Conservation (phyloP, 345 rosid species). For the Raphanus raphanistrum region DNA sequence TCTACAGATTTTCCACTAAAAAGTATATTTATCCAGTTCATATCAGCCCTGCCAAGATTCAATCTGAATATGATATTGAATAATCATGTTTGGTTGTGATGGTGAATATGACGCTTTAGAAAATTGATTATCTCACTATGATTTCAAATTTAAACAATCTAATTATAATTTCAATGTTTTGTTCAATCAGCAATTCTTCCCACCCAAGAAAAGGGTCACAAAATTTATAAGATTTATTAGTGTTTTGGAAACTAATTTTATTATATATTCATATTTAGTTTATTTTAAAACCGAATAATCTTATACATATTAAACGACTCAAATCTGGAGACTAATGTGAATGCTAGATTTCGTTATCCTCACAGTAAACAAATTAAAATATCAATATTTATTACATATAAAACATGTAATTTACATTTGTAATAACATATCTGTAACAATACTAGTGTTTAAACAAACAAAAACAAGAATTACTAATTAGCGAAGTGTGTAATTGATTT, state of each 20-base stretch:
- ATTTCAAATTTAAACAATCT: not conserved
- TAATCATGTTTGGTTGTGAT: slow-evolving; percentile 3
- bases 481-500: not conserved
- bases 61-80: slow-evolving; percentile 9
- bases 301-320: not conserved
- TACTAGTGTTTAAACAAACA: not conserved
- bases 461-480: not conserved
- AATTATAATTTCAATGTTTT: not conserved
- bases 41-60: slow-evolving; percentile 11
- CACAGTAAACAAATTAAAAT: not conserved
- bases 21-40: slow-evolving; percentile 23
- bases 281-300: not conserved
- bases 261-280: too few relatives aligned
- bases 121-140: not conserved
- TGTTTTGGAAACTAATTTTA: not conserved
- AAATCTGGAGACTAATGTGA: not conserved
- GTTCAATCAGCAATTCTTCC: not conserved
- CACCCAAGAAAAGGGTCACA: not conserved
- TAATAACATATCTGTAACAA: not conserved
- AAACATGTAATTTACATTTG: not conserved
- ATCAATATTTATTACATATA: not conserved
- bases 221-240: not conserved
- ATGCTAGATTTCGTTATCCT: not conserved
- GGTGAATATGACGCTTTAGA: not conserved
- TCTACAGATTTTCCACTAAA: slow-evolving; percentile 11